Base-by-base conservation (phyloP, 768 basidiomycete species). In the Exidia glandulosa region DNA sequence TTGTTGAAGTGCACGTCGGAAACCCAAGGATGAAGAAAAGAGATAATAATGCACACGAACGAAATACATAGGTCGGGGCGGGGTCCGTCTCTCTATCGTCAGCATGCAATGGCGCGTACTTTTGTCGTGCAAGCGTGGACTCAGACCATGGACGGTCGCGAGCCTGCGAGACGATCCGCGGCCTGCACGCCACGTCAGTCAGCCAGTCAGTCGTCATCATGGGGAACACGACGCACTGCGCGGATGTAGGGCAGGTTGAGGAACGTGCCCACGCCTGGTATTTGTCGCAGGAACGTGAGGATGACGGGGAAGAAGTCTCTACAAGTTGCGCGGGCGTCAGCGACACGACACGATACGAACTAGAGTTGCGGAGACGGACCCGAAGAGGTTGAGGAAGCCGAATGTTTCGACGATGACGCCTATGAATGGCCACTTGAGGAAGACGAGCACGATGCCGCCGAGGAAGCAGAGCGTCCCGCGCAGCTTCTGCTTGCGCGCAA, bases 271-370 rank as follows among this genome's bases (percentile, higher is more conserved):
- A 99, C 80, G 64, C 96, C 85, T 3, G 96, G 95, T 52, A 98
- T 71, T 74, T 97, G 95, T 59, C 94, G 82, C 63, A 98, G 74
- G 79, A 98, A 97, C n/a, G 92, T 94, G 56, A 99, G 77, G 59
- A 99, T 87, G 62, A 98, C 96, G 5, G 96, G 96, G 83, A 98
- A 98, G 79, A 99, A 99, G 74, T 97, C 95, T 50, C 95, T 98
- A 74, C 52, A 63, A 32, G 48, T n/a, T n/a, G 31, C n/a, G 25
- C 14, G 23, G 41, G 16, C n/a, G 31, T 45, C 1, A 47, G 12
- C 14, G 25, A 3, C 27, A 57, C 41, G 31, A 56, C 19, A 55
- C 12, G 57, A 25, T 27, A 31, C 48, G 47, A 57, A 62, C n/a
- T 37, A 55, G 63, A 57, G 57, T 56, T 50, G 36, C 30, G 6